Conservation (phyloP, 139 green algal species). For the Ettlia oleoabundans region DNA sequence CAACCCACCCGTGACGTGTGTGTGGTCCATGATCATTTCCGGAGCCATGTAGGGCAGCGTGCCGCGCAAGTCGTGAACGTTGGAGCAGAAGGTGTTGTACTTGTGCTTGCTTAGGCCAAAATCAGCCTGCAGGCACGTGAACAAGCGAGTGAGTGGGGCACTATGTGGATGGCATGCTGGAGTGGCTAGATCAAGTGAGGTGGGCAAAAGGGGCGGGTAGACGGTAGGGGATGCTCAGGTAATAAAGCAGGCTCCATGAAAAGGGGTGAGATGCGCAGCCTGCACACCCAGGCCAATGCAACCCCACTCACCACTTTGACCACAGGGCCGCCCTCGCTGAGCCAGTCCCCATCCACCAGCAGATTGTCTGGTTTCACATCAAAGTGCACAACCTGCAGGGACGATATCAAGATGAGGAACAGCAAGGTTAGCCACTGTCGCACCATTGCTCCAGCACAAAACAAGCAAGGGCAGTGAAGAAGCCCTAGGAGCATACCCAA, state of each 20-base stretch:
- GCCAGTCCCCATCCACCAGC: slow-evolving; percentile 78
- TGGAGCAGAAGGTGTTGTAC: slow-evolving; percentile 65
- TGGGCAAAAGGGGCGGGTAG: no score
- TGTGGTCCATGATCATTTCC: slow-evolving; percentile 64
- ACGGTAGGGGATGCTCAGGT: no score
- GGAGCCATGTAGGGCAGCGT: slow-evolving; percentile 70
- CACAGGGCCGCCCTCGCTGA: background rate
- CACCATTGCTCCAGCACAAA: no score
- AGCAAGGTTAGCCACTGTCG: no score
- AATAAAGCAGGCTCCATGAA: no score
- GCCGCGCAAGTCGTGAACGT: slow-evolving; percentile 61
- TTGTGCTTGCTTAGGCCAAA: slow-evolving; percentile 90
- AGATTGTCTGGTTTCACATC: slow-evolving; percentile 96
- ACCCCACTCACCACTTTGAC: slow-evolving; percentile 43
- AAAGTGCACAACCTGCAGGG: no score
- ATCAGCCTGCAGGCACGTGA: slow-evolving; percentile 73
- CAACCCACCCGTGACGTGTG: slow-evolving; percentile 44
- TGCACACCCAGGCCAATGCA: background rate
- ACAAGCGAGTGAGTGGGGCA: no score
- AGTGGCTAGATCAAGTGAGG: no score
- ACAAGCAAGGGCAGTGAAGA: no score
- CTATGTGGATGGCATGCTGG: no score
- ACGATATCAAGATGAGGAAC: no score
- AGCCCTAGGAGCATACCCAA: no score
- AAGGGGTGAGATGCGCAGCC: background rate